These are phyloP conservation scores for Sordariomycetes sp. DNA, from an alignment of 2,329 filamentous ascomycete species.

Conservation along the genomic window DNA sequence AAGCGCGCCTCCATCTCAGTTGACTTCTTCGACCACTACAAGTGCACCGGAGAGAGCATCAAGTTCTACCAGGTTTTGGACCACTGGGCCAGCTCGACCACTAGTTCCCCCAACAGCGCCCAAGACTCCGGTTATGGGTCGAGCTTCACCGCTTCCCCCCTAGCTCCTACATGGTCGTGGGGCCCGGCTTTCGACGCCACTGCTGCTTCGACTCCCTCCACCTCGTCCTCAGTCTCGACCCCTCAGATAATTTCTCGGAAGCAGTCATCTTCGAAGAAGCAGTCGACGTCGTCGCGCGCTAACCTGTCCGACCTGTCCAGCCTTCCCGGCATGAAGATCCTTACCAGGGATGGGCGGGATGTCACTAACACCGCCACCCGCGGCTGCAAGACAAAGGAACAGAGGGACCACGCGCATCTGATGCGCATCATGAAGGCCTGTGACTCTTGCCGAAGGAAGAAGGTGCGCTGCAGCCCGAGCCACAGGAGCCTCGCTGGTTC, in stretches of 20 bases:
- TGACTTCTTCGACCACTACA: constrained; percentile 43
- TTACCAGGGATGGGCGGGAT: constrained; percentile 49
- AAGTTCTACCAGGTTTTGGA: constrained; percentile 43
- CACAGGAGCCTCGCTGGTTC: constrained; percentile 28
- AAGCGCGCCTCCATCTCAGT: constrained; percentile 45
- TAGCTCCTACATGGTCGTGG: constrained; percentile 34
- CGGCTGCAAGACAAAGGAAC: constrained; percentile 54
- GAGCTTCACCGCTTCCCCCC: constrained; percentile 34
- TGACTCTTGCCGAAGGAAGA: constrained; percentile 47
- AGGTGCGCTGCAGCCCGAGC: constrained; percentile 48
- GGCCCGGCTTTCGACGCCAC: constrained; percentile 17
- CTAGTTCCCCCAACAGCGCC: constrained; percentile 23
- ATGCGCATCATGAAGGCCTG: constrained; percentile 59
- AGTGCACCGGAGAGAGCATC: constrained; percentile 40
- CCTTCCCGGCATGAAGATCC: constrained; percentile 52
- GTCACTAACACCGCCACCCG: constrained; percentile 49
- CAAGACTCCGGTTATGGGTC: constrained; percentile 32
- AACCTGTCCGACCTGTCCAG: constrained; percentile 29
- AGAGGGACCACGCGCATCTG: constrained; percentile 51
- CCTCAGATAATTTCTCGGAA: constrained; percentile 6
- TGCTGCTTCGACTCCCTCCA: constrained; percentile 4
- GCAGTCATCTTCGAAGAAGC: constrained; percentile 4
- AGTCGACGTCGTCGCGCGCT: background rate
- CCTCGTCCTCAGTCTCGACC: background rate
- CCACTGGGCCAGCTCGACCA: constrained; percentile 28